Evolutionary conservation across 2,329 filamentous ascomycete species (phyloP).

Genomic region (Cladosporium cucumerinum): DNA sequence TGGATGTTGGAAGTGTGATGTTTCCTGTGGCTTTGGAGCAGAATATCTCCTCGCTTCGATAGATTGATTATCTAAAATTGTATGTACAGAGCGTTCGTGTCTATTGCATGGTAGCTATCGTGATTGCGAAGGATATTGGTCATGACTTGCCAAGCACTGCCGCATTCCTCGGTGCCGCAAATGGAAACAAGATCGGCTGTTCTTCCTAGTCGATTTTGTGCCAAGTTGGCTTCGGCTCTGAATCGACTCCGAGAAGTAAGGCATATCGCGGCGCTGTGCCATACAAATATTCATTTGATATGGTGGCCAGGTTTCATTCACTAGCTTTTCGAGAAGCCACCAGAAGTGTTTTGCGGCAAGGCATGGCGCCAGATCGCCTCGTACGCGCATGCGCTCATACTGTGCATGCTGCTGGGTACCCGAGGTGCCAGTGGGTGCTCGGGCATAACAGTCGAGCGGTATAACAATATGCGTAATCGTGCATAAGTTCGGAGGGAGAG

Average conservation of each 20-base stretch:
- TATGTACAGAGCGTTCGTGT: background rate
- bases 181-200: background rate
- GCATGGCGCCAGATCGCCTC: background rate
- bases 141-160: background rate
- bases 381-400: background rate
- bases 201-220: background rate
- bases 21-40: background rate
- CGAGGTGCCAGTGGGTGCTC: background rate
- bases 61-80: background rate
- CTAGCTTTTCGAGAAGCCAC: background rate
- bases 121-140: background rate
- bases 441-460: background rate
- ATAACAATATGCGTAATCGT: background rate
- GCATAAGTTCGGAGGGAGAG: background rate
- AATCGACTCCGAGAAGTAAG: background rate
- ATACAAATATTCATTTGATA: background rate
- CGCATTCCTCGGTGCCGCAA: slow-evolving; percentile 4
- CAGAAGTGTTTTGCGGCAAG: background rate
- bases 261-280: background rate
- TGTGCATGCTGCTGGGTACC: background rate
- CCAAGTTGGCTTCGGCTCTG: background rate
- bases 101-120: background rate
- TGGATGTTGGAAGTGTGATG: background rate
- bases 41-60: background rate
- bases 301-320: background rate